Conservation (phyloP, 768 basidiomycete species). For the Pisolithus sp. region DNA sequence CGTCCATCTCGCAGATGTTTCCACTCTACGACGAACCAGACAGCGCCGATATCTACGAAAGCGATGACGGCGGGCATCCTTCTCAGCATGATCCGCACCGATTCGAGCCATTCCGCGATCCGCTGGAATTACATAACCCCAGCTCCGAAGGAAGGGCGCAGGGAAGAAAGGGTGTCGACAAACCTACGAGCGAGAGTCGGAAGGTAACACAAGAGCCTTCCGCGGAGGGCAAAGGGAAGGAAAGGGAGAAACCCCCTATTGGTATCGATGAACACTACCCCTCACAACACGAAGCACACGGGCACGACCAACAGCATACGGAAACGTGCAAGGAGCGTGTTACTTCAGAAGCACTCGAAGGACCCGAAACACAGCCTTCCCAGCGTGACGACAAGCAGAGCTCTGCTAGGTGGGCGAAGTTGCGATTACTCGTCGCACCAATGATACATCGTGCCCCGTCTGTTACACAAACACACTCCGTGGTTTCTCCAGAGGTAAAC, state of each 20-base stretch:
- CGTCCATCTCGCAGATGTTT: conserved; percentile 22
- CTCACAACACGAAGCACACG: conserved; percentile 16
- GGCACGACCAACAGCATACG: neutral
- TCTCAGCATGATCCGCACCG: conserved; percentile 22
- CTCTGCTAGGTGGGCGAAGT: conserved; percentile 51
- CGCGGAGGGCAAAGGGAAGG: conserved; percentile 35
- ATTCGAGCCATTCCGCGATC: conserved; percentile 53
- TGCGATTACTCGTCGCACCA: conserved; percentile 61
- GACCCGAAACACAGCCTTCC: conserved; percentile 25
- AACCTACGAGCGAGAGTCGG: conserved; percentile 45
- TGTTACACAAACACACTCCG: conserved; percentile 36
- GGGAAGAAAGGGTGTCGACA: conserved; percentile 51
- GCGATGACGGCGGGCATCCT: conserved; percentile 27
- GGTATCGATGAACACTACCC: conserved; percentile 29
- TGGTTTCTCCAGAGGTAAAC: conserved; percentile 54
- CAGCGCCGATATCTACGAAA: conserved; percentile 21
- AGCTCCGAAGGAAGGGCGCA: conserved; percentile 29
- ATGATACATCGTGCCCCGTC: conserved; percentile 33
- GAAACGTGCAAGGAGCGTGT: conserved; percentile 1
- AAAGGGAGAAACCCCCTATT: conserved; percentile 21
- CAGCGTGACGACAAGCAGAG: conserved; percentile 14
- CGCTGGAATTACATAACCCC: conserved; percentile 40
- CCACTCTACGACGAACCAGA: conserved; percentile 22
- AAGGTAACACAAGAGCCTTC: conserved; percentile 47
- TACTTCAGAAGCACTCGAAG: conserved; percentile 11